These are phyloP conservation scores for Fusarium brevicatenulatum DNA, from an alignment of 2,329 filamentous ascomycete genomes.

Conservation along the genomic window DNA sequence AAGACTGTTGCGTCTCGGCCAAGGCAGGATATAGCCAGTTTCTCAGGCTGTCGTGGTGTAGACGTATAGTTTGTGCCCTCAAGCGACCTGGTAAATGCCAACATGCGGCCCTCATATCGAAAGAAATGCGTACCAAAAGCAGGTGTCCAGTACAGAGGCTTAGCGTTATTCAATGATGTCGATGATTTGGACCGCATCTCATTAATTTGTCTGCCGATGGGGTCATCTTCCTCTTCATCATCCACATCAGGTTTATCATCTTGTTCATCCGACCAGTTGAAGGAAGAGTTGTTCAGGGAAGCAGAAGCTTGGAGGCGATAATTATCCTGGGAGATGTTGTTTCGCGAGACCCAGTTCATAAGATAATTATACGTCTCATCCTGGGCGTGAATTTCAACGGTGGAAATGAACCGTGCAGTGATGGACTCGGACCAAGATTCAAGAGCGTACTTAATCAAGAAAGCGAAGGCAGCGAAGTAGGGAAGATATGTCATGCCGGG, in stretches of 20 bases:
- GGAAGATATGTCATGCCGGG: background rate
- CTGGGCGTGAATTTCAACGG: conserved; percentile 1
- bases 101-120: background rate
- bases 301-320: conserved; percentile 8
- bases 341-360: conserved; percentile 11
- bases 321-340: conserved; percentile 4
- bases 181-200: background rate
- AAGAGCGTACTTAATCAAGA: background rate
- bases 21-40: conserved; percentile 13
- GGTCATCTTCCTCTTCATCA: background rate
- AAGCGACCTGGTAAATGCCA: conserved; percentile 3
- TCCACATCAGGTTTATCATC: background rate
- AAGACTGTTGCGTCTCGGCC: conserved; percentile 6
- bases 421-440: background rate
- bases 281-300: background rate
- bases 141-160: conserved; percentile 6
- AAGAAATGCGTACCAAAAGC: conserved; percentile 18
- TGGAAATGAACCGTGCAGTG: background rate
- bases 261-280: background rate
- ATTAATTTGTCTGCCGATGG: background rate
- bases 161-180: conserved; percentile 1
- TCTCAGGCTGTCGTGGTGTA: background rate
- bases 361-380: conserved; percentile 19
- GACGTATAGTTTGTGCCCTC: background rate
- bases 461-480: background rate